Evolutionary conservation across 106 monocot genomes (phyloP).

Genomic region (Phalaenopsis aphrodite): DNA sequence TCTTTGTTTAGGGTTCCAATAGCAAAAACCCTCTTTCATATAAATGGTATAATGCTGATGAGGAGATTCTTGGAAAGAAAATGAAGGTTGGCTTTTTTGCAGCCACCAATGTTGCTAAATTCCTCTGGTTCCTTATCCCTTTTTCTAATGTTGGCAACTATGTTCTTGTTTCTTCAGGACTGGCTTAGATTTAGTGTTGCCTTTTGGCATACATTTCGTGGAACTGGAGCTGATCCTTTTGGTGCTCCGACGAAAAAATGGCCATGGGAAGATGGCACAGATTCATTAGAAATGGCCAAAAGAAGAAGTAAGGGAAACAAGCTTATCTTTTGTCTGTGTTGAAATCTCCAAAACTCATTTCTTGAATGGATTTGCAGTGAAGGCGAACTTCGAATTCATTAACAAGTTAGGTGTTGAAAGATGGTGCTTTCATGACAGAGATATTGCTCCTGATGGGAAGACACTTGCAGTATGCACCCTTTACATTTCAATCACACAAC

Average conservation of each 20-base stretch:
- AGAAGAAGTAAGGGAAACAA: constrained; percentile 67
- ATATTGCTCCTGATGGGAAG: constrained; percentile 96
- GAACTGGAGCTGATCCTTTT: constrained; percentile 87
- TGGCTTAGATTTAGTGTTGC: constrained; percentile 98
- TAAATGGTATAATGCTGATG: constrained; percentile 93
- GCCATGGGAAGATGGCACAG: constrained; percentile 99
- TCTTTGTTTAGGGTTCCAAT: constrained; percentile 51
- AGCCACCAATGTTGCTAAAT: background rate
- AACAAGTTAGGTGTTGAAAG: constrained; percentile 84
- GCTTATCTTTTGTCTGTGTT: background rate
- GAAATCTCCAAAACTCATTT: background rate
- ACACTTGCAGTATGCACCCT: constrained; percentile 49
- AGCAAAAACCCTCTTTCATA: constrained; percentile 95
- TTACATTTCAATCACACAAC: background rate
- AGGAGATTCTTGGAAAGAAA: constrained; percentile 94
- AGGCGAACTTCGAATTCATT: constrained; percentile 90
- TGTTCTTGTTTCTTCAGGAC: constrained; percentile 34
- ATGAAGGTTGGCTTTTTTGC: constrained; percentile 61
- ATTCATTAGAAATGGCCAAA: constrained; percentile 89
- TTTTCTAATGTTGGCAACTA: background rate
- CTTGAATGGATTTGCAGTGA: constrained; percentile 41
- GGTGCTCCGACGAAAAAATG: constrained; percentile 87
- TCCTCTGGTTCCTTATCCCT: background rate
- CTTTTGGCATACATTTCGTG: constrained; percentile 98
- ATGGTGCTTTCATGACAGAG: constrained; percentile 99